These are phyloP conservation scores for Chlamydomonas sphaeroides DNA, from an alignment of 139 green algal genomes.

Conservation along the genomic window DNA sequence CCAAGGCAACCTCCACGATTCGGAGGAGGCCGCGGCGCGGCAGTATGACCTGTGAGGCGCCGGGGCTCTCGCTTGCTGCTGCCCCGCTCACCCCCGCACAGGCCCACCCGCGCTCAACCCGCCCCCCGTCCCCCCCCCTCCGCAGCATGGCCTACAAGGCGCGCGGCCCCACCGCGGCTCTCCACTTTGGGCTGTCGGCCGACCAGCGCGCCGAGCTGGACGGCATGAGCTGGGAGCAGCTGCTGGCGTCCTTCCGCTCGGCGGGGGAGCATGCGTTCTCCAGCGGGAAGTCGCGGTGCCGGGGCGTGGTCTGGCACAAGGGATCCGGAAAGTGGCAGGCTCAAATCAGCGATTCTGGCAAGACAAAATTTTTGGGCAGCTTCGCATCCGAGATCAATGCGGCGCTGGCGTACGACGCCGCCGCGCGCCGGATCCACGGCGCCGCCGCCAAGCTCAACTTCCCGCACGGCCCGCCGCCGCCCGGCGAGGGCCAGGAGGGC, in stretches of 20 bases:
- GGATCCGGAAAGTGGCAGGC: neutral
- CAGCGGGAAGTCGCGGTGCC: neutral
- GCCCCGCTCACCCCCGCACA: too few relatives aligned
- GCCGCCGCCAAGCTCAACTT: conserved; percentile 31
- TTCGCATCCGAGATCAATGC: conserved; percentile 1
- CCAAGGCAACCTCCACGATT: neutral
- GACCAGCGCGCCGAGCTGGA: conserved; percentile 12
- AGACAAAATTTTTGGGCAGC: neutral
- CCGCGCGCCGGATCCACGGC: conserved; percentile 21
- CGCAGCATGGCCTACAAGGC: conserved; percentile 21
- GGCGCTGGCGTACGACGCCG: conserved; percentile 26
- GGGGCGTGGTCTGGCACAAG: conserved; percentile 28
- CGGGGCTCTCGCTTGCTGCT: neutral
- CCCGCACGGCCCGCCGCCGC: neutral
- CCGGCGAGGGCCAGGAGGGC: too few relatives aligned
- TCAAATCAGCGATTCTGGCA: neutral
- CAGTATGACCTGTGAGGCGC: conserved; percentile 16
- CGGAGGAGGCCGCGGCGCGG: conserved; percentile 12
- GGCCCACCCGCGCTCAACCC: neutral
- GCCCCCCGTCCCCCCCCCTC: neutral
- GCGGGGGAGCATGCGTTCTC: neutral
- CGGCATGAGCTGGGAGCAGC: neutral
- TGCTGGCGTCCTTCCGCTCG: neutral
- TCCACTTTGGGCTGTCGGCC: conserved; percentile 27
- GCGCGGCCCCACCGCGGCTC: neutral